Percentiles rank a stretch among this genome's conserved stretches.
These are phyloP conservation scores for Fraxinus nigra DNA, from an alignment of 305 asterid species.

Conservation along the genomic window DNA sequence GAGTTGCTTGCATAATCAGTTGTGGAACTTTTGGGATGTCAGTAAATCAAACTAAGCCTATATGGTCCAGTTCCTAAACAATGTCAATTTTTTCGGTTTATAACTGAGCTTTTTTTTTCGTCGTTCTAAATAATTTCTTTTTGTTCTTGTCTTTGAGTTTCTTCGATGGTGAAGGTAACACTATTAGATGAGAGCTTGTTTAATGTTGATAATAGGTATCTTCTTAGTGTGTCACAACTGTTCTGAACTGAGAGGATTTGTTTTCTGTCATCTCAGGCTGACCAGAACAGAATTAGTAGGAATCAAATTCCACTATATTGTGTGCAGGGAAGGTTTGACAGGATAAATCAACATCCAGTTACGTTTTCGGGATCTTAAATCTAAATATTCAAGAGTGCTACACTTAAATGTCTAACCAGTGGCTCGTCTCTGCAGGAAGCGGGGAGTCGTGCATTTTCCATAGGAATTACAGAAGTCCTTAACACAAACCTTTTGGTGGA, in stretches of 20 bases:
- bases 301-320: conserved; percentile 88
- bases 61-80: background rate
- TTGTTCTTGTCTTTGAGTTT: background rate
- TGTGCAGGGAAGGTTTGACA: conserved; percentile 86
- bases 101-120: background rate
- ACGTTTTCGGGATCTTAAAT: conserved; percentile 35
- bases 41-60: conserved; percentile 27
- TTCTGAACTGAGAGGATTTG: conserved; percentile 6
- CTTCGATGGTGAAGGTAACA: background rate
- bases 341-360: conserved; percentile 98
- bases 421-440: conserved; percentile 56
- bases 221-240: background rate
- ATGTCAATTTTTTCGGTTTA: background rate
- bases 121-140: background rate
- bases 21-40: conserved; percentile 97
- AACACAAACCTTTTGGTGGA: conserved; percentile 89
- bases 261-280: conserved; percentile 53
- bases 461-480: conserved; percentile 86
- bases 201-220: background rate
- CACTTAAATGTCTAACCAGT: conserved; percentile 15
- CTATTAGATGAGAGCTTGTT: background rate
- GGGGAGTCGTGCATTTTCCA: conserved; percentile 77
- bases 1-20: conserved; percentile 97
- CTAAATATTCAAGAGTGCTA: conserved; percentile 15
- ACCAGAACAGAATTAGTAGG: conserved; percentile 78